A percentile compares a stretch with the other conserved stretches of the same genome.
phyloP scores from a whole-genome alignment of 1,139 yeast genomes.

The Oligophagozyma castellii region DNA sequence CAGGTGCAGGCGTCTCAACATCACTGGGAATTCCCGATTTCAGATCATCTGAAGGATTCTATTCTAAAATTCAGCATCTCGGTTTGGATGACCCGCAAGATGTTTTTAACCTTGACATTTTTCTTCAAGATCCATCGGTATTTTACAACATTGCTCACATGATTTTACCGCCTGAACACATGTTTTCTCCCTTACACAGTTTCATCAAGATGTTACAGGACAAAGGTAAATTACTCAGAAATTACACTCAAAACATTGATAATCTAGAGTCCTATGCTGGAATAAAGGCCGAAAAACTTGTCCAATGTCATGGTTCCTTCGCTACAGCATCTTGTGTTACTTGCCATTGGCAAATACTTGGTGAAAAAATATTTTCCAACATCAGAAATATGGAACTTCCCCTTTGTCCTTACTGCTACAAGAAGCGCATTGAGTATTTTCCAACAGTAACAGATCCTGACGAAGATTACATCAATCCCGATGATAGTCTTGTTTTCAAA shows the following conservation, averaged over 20 bases:
- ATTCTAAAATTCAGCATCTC: slow-evolving; percentile 51
- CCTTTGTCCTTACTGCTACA: slow-evolving; percentile 53
- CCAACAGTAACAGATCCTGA: slow-evolving; percentile 10
- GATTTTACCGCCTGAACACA: slow-evolving; percentile 65
- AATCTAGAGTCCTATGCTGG: slow-evolving; percentile 83
- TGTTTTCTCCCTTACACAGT: slow-evolving; percentile 76
- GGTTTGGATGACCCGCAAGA: slow-evolving; percentile 90
- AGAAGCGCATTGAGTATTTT: slow-evolving; percentile 29
- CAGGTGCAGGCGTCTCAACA: slow-evolving; percentile 96
- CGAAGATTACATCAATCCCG: slow-evolving; percentile 1
- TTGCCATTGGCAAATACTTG: slow-evolving; percentile 56
- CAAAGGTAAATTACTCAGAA: slow-evolving; percentile 66
- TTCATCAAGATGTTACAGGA: slow-evolving; percentile 67
- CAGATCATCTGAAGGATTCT: slow-evolving; percentile 80
- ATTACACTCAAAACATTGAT: slow-evolving; percentile 92
- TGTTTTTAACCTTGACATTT: slow-evolving; percentile 68
- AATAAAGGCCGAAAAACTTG: slow-evolving; percentile 48
- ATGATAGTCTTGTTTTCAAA: slow-evolving; percentile 11
- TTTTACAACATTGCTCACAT: slow-evolving; percentile 82
- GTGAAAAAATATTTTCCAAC: slow-evolving; percentile 49
- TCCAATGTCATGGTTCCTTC: slow-evolving; percentile 95
- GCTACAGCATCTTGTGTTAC: slow-evolving; percentile 83
- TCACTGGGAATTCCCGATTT: slow-evolving; percentile 91
- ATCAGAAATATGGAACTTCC: slow-evolving; percentile 54
- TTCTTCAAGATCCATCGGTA: slow-evolving; percentile 64